A percentile compares a stretch with the other conserved stretches of the same genome.
phyloP scores from a whole-genome alignment of 129 eudicot genomes.

The Arctium lappa region DNA sequence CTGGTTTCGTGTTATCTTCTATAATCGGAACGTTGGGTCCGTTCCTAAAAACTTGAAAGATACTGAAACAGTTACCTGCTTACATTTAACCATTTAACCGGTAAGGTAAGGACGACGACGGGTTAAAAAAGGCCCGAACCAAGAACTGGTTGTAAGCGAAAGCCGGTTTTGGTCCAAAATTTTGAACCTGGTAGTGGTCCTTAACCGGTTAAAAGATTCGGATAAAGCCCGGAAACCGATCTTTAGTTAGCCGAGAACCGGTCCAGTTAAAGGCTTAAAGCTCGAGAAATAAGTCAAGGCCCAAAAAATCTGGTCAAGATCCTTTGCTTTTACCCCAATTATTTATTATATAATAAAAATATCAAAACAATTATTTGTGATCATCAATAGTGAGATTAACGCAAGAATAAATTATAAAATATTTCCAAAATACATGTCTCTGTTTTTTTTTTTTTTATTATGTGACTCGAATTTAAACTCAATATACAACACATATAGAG shows the following conservation, averaged over 20 bases:
- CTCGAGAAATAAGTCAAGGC: background rate
- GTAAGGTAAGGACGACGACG: no score
- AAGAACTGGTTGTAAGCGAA: no score
- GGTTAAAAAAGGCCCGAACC: background rate
- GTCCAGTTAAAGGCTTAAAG: no score
- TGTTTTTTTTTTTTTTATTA: no score
- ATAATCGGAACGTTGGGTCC: background rate
- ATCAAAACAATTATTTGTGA: no score
- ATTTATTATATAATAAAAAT: no score
- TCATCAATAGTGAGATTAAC: no score
- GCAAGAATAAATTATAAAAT: no score
- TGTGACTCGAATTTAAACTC: no score
- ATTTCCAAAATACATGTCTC: no score
- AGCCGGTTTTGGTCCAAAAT: background rate
- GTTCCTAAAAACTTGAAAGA: slow-evolving; percentile 22
- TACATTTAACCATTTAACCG: background rate
- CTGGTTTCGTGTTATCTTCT: background rate
- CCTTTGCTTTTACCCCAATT: no score
- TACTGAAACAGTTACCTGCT: slow-evolving; percentile 37
- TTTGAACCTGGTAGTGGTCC: background rate
- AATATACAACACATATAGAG: no score
- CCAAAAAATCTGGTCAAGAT: background rate
- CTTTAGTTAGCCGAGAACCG: background rate
- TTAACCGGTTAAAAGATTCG: background rate
- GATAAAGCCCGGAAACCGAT: background rate